phyloP scores from a whole-genome alignment of 169 alveolate species.

The Cryptosporidium canis region DNA sequence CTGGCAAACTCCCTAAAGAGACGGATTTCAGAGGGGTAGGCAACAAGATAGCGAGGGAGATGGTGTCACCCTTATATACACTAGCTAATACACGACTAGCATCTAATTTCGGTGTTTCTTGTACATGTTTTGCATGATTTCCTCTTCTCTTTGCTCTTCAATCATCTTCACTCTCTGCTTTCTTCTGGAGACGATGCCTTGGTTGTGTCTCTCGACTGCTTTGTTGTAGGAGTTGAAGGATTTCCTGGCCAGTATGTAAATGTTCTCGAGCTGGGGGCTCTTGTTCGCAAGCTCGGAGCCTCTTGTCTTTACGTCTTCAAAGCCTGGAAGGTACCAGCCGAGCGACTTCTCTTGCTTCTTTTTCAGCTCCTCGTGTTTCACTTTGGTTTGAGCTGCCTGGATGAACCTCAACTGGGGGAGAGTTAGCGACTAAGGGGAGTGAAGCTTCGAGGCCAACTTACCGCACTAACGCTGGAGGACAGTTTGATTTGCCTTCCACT shows the following conservation, averaged over 20 bases:
- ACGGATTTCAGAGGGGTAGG: background rate
- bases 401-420: slow-evolving; percentile 49
- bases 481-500: slow-evolving; percentile 5
- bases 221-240: slow-evolving; percentile 34
- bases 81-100: background rate
- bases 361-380: slow-evolving; percentile 41
- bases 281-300: slow-evolving; percentile 51
- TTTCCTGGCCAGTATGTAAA: slow-evolving; percentile 11
- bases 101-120: background rate
- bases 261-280: background rate
- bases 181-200: slow-evolving; percentile 32
- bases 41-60: background rate
- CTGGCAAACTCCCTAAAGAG: background rate
- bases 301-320: slow-evolving; percentile 14
- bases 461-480: slow-evolving; percentile 43
- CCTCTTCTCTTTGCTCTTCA: slow-evolving; percentile 16
- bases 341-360: slow-evolving; percentile 48
- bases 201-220: slow-evolving; percentile 6
- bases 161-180: background rate
- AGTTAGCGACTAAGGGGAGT: background rate
- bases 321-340: slow-evolving; percentile 67
- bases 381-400: slow-evolving; percentile 68
- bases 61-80: no score
- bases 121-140: slow-evolving; percentile 19
- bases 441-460: slow-evolving; percentile 26